Evolutionary conservation across 1,284 basidiomycete species (phyloP).

Genomic region (Irpex sp.): DNA sequence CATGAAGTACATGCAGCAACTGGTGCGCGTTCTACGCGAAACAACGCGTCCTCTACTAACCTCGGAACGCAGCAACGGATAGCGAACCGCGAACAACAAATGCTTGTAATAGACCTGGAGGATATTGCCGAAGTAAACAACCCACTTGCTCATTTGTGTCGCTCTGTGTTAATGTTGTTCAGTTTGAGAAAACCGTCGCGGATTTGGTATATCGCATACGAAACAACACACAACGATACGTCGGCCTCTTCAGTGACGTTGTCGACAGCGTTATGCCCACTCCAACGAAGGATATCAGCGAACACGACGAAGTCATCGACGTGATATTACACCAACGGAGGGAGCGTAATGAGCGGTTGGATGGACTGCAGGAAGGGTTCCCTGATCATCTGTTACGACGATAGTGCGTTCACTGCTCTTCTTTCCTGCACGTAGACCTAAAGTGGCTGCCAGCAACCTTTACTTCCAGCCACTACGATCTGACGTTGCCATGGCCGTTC

Average conservation of each 20-base stretch:
- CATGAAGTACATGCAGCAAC: constrained; percentile 85
- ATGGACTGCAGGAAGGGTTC: constrained; percentile 68
- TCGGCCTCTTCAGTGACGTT: constrained; percentile 85
- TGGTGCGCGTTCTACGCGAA: constrained; percentile 49
- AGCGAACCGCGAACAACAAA: constrained; percentile 88
- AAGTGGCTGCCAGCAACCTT: constrained; percentile 60
- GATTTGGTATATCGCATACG: constrained; percentile 74
- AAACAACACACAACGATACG: constrained; percentile 87
- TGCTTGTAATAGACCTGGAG: constrained; percentile 77
- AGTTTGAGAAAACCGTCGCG: constrained; percentile 63
- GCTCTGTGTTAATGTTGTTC: background rate
- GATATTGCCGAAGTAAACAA: constrained; percentile 62
- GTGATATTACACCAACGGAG: constrained; percentile 90
- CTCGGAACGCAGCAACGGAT: constrained; percentile 67
- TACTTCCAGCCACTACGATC: constrained; percentile 85
- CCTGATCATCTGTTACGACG: constrained; percentile 88
- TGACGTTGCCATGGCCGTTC: constrained; percentile 79
- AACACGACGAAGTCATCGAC: constrained; percentile 90
- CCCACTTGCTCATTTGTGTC: background rate
- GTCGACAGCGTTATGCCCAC: constrained; percentile 85
- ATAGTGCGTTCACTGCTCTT: constrained; percentile 64
- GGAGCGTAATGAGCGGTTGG: constrained; percentile 78
- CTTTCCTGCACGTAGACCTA: constrained; percentile 8
- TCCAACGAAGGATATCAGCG: constrained; percentile 84
- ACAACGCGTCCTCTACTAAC: constrained; percentile 16